Percentiles rank a stretch among this genome's conserved stretches.
These are phyloP conservation scores for Globomyces sp. DNA, from an alignment of 371 early-diverging fungal genomes.

Conservation along the genomic window DNA sequence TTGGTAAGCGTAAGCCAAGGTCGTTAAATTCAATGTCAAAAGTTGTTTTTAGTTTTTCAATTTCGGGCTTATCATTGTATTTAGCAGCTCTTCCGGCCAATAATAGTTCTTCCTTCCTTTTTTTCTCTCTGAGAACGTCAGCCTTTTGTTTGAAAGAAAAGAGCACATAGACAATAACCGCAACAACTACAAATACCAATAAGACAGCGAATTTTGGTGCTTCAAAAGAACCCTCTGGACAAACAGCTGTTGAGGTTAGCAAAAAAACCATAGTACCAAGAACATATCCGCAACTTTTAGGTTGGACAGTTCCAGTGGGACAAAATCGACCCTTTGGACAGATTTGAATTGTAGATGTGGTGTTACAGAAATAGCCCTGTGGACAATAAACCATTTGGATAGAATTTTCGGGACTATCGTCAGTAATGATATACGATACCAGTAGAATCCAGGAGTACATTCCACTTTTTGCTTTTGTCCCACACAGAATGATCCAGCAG, in stretches of 20 bases:
- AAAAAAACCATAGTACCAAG: no score
- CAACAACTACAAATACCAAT: conserved; percentile 16
- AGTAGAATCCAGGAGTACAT: conserved; percentile 43
- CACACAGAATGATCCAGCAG: conserved; percentile 13
- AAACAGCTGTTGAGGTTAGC: not conserved
- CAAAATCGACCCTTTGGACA: conserved; percentile 24
- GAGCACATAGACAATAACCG: conserved; percentile 14
- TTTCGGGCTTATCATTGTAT: not conserved
- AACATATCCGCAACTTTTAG: not conserved
- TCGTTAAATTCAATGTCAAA: conserved; percentile 59
- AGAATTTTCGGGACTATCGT: conserved; percentile 30
- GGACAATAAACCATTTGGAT: conserved; percentile 36
- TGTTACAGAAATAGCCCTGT: conserved; percentile 34
- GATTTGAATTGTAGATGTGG: conserved; percentile 16
- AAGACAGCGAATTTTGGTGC: conserved; percentile 22
- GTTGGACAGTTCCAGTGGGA: conserved; percentile 7
- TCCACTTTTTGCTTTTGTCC: not conserved
- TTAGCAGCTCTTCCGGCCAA: not conserved
- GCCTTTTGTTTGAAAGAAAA: conserved; percentile 14
- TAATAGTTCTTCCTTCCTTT: conserved; percentile 13
- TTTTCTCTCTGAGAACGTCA: conserved; percentile 12
- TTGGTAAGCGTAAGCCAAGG: conserved; percentile 52
- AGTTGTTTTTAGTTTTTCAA: conserved; percentile 11
- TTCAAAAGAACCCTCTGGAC: conserved; percentile 18
- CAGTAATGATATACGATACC: not conserved